Conservation (phyloP, 179 eudicot genomes). For the Amaranthus tricolor region DNA sequence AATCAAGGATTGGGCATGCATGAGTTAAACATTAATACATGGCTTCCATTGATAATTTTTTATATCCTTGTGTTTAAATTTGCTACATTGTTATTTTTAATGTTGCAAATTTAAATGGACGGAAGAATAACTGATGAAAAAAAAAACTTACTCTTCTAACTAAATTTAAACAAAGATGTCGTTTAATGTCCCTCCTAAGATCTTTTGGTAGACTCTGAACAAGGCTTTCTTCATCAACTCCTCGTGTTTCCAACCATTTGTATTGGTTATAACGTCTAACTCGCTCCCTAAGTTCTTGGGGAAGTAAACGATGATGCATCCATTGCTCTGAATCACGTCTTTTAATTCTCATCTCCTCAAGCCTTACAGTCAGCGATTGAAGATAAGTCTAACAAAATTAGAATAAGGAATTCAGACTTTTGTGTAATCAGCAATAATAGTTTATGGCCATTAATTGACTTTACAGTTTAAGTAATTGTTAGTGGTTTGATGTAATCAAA, state of each 20-base stretch:
- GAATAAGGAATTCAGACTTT: constrained; percentile 5
- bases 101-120: neutral
- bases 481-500: too few relatives aligned
- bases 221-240: constrained; percentile 49
- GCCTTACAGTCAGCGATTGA: constrained; percentile 47
- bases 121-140: neutral
- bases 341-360: constrained; percentile 52
- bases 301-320: constrained; percentile 58
- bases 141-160: constrained; percentile 42
- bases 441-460: neutral
- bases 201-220: constrained; percentile 50
- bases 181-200: constrained; percentile 49
- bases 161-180: constrained; percentile 50
- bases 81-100: too few relatives aligned
- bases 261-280: constrained; percentile 50
- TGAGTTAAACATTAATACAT: too few relatives aligned
- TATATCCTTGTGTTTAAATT: too few relatives aligned
- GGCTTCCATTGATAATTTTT: too few relatives aligned
- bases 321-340: constrained; percentile 57
- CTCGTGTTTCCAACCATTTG: constrained; percentile 54
- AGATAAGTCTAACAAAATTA: constrained; percentile 36
- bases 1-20: too few relatives aligned
- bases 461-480: neutral
- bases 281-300: constrained; percentile 48
- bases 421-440: neutral